phyloP scores from a whole-genome alignment of 169 alveolate genomes.

The Cardiosporidium cionae region DNA sequence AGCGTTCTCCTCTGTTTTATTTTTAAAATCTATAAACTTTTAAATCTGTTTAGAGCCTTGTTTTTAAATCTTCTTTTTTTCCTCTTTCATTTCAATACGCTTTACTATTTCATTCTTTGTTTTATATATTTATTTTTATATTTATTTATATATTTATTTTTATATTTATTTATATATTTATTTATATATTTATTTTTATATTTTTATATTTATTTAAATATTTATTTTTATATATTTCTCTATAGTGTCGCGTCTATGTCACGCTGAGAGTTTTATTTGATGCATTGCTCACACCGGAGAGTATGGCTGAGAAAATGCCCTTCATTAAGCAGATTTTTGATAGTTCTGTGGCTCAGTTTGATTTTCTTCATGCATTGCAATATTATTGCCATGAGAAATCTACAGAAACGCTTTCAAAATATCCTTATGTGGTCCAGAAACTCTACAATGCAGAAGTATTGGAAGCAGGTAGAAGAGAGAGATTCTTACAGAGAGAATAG shows the following conservation, averaged over 20 bases:
- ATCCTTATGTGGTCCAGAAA: conserved; percentile 17
- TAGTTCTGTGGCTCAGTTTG: conserved; percentile 5
- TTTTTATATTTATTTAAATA: not conserved
- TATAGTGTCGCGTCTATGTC: conserved; percentile 22
- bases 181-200: not conserved
- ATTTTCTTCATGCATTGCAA: conserved; percentile 6
- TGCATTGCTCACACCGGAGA: conserved; percentile 12
- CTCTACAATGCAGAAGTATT: conserved; percentile 26
- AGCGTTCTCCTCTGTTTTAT: too few species aligned
- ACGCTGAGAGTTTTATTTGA: conserved; percentile 11
- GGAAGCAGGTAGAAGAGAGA: too few species aligned
- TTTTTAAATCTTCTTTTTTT: not conserved
- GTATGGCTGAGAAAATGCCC: conserved; percentile 9
- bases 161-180: not conserved
- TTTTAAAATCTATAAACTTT: not conserved
- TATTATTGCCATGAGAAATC: conserved; percentile 7
- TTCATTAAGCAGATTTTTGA: conserved; percentile 6
- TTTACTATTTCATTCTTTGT: not conserved
- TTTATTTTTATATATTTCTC: not conserved
- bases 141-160: not conserved
- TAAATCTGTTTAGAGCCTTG: not conserved
- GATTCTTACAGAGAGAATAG: too few species aligned
- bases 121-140: not conserved
- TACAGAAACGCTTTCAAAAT: not conserved
- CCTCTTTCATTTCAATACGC: not conserved